A percentile compares a stretch with the other conserved stretches of the same genome.
Evolutionary conservation across 2,329 filamentous ascomycete genomes (phyloP).

Genomic region (Colletotrichum godetiae): DNA sequence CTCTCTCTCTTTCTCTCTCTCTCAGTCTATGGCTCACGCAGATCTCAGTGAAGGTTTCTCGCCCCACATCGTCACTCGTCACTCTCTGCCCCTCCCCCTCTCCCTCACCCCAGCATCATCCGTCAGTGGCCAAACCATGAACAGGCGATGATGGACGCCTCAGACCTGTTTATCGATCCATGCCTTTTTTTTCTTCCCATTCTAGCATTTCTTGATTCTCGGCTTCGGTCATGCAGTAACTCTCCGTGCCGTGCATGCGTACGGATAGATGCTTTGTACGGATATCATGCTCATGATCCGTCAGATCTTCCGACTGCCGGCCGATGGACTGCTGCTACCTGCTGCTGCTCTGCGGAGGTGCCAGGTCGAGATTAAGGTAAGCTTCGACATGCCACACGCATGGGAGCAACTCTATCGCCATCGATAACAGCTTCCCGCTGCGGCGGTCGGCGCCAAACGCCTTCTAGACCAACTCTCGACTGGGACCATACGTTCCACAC

Average conservation of each 20-base stretch:
- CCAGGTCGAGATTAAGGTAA: constrained; percentile 9
- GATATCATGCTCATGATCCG: background rate
- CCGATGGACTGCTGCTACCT: constrained; percentile 6
- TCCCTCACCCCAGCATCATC: constrained; percentile 15
- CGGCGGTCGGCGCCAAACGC: constrained; percentile 1
- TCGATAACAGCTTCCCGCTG: background rate
- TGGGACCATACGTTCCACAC: background rate
- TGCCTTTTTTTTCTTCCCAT: background rate
- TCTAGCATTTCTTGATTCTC: background rate
- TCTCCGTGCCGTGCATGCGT: background rate
- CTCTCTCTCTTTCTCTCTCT: background rate
- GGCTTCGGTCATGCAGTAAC: constrained; percentile 1
- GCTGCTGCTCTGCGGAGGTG: constrained; percentile 7
- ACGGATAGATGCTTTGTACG: too few species aligned
- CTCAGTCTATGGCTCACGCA: constrained; percentile 8
- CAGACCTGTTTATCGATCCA: constrained; percentile 11
- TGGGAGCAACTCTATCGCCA: constrained; percentile 13
- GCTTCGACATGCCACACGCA: constrained; percentile 19
- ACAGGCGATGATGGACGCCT: constrained; percentile 28
- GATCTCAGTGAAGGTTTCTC: constrained; percentile 26
- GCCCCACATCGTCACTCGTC: constrained; percentile 26
- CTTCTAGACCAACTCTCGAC: constrained; percentile 20
- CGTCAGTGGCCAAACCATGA: constrained; percentile 30
- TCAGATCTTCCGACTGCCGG: background rate
- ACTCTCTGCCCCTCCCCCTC: constrained; percentile 16